Conservation (phyloP, 441 rosid genomes). For the Populus hybrid region DNA sequence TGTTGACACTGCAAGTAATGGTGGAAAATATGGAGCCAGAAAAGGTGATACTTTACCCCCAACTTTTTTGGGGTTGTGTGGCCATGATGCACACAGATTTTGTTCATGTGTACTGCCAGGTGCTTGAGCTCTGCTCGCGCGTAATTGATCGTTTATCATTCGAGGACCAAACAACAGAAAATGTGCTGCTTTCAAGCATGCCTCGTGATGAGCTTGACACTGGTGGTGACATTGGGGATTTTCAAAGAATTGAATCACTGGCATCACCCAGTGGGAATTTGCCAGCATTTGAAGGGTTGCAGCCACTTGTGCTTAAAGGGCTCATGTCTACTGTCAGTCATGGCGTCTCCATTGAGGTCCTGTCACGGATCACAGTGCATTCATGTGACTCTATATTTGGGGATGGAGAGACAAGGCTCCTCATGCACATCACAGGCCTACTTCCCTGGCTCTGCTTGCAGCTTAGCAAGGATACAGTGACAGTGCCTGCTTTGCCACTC, state of each 20-base stretch:
- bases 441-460: too few species aligned
- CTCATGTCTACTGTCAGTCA: conserved; percentile 94
- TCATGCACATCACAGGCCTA: conserved; percentile 35
- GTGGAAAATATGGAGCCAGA: conserved; percentile 99
- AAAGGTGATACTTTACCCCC: conserved; percentile 96
- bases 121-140: conserved; percentile 91
- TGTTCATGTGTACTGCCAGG: conserved; percentile 95
- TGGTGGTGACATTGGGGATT: conserved; percentile 52
- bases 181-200: conserved; percentile 97
- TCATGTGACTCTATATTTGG: conserved; percentile 93
- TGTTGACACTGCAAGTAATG: conserved; percentile 95
- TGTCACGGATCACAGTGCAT: conserved; percentile 79
- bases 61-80: conserved; percentile 97
- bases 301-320: conserved; percentile 97
- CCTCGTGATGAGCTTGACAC: conserved; percentile 82
- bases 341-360: conserved; percentile 82
- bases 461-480: too few species aligned
- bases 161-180: conserved; percentile 91
- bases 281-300: conserved; percentile 93
- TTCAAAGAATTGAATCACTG: conserved; percentile 65
- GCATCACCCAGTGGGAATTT: conserved; percentile 69
- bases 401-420: conserved; percentile 86
- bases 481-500: too few species aligned
- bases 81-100: conserved; percentile 99
- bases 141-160: conserved; percentile 81